Conservation (phyloP, 1,284 basidiomycete genomes). For the Melampsora medusae region DNA sequence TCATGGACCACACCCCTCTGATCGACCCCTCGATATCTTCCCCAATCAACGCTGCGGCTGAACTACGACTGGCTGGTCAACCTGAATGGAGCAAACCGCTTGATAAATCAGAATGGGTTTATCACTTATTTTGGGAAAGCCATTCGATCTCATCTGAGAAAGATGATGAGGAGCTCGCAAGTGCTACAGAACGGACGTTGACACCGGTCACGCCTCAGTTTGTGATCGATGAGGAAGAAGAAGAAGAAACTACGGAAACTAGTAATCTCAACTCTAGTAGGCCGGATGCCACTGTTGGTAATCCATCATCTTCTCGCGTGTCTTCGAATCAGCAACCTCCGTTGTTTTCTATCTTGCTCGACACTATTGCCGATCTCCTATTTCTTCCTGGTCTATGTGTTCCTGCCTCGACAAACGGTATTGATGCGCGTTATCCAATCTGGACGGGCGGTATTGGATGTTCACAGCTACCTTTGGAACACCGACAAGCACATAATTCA, state of each 20-base stretch:
- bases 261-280: constrained; percentile 6
- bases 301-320: not conserved
- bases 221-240: constrained; percentile 40
- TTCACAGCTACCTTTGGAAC: constrained; percentile 21
- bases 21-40: constrained; percentile 5
- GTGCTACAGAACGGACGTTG: not conserved
- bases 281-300: not conserved
- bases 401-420: constrained; percentile 1
- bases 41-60: not conserved
- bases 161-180: not conserved
- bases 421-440: constrained; percentile 26
- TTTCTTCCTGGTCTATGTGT: constrained; percentile 38
- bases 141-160: constrained; percentile 1
- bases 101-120: constrained; percentile 28
- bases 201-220: constrained; percentile 23
- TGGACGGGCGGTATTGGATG: constrained; percentile 40
- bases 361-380: constrained; percentile 38
- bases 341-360: constrained; percentile 20
- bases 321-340: constrained; percentile 7
- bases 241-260: constrained; percentile 25
- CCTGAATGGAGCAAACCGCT: constrained; percentile 4
- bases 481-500: constrained; percentile 27
- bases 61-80: not conserved
- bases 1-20: constrained; percentile 15
- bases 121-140: constrained; percentile 29